Evolutionary conservation across 805 yeast genomes (phyloP).

Genomic region (Kregervanrija fluxuum): DNA sequence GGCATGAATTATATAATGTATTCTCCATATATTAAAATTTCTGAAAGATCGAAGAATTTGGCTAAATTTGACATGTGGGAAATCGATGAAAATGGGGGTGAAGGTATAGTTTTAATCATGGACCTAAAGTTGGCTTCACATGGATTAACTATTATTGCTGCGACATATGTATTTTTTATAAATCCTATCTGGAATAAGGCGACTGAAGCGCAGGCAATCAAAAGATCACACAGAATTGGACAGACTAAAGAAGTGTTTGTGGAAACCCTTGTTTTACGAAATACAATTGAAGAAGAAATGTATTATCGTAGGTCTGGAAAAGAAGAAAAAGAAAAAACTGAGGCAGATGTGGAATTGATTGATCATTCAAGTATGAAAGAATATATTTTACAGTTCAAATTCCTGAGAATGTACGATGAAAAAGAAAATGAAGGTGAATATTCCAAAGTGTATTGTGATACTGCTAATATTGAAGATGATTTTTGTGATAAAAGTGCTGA

Average conservation of each 20-base stretch:
- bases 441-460: slow-evolving; percentile 8
- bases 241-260: slow-evolving; percentile 57
- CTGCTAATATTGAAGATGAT: slow-evolving; percentile 11
- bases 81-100: slow-evolving; percentile 28
- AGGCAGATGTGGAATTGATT: slow-evolving; percentile 35
- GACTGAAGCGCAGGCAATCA: slow-evolving; percentile 68
- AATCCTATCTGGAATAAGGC: slow-evolving; percentile 67
- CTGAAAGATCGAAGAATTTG: slow-evolving; percentile 45
- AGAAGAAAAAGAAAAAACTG: slow-evolving; percentile 12
- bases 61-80: slow-evolving; percentile 39
- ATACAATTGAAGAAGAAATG: slow-evolving; percentile 65
- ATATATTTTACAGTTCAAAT: slow-evolving; percentile 43
- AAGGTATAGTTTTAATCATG: slow-evolving; percentile 55
- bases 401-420: slow-evolving; percentile 30
- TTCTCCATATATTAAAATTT: slow-evolving; percentile 49
- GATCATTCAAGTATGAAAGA: slow-evolving; percentile 56
- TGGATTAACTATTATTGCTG: slow-evolving; percentile 61
- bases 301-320: slow-evolving; percentile 31
- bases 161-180: slow-evolving; percentile 63
- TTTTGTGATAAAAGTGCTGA: background rate
- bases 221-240: slow-evolving; percentile 73
- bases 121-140: slow-evolving; percentile 62
- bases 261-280: slow-evolving; percentile 57
- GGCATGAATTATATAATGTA: slow-evolving; percentile 58
- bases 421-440: slow-evolving; percentile 28